Conservation (phyloP, 257 asterid species). For the Salvia splendens region DNA sequence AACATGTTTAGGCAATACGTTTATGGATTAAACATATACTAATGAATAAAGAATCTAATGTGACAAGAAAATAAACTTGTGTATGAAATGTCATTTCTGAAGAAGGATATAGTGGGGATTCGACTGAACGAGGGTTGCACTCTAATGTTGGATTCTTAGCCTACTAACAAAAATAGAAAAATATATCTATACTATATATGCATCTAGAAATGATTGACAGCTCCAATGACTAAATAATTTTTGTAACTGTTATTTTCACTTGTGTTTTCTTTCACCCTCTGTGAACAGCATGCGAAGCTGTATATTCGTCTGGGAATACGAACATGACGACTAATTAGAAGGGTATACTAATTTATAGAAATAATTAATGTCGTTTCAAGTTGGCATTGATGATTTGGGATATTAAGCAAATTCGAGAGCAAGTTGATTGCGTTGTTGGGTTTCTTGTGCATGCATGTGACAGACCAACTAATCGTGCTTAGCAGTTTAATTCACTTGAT, state of each 20-base stretch:
- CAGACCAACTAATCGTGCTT: constrained; percentile 5
- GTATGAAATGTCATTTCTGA: constrained; percentile 42
- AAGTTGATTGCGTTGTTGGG: neutral
- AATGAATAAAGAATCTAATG: neutral
- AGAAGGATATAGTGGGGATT: constrained; percentile 47
- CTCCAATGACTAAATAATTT: constrained; percentile 13
- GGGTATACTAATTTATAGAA: no score
- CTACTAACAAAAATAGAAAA: constrained; percentile 38
- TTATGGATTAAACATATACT: no score
- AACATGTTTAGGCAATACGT: no score
- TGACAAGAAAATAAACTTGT: neutral
- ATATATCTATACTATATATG: no score
- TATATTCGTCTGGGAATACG: neutral
- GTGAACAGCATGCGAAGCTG: no score
- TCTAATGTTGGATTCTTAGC: constrained; percentile 55
- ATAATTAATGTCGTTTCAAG: neutral
- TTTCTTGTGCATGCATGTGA: constrained; percentile 13
- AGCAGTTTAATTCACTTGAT: no score
- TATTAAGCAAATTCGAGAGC: neutral
- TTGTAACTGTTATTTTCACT: no score
- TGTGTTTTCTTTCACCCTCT: no score
- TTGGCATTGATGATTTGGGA: neutral
- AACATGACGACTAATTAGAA: neutral
- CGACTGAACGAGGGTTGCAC: constrained; percentile 46
- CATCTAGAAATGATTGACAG: constrained; percentile 54